Evolutionary conservation across 768 basidiomycete genomes (phyloP).

Genomic region (Rhizopogon roseolus): DNA sequence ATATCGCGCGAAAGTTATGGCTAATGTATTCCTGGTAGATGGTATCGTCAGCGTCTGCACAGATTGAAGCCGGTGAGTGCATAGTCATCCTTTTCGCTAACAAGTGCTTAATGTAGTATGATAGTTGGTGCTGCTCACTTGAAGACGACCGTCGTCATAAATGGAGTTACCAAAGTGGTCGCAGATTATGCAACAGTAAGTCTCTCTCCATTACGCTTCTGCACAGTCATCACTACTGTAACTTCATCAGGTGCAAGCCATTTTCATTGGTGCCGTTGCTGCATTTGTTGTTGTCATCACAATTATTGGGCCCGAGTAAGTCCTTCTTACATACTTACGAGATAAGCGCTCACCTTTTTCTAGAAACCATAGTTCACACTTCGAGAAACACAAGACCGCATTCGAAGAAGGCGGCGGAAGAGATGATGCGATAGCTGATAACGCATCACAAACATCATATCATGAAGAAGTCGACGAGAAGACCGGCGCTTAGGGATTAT

Average conservation of each 20-base stretch:
- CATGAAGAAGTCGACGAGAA: background rate
- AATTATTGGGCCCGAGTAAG: slow-evolving; percentile 75
- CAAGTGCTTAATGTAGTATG: background rate
- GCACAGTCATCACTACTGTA: slow-evolving; percentile 32
- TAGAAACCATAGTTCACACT: slow-evolving; percentile 73
- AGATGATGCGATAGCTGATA: slow-evolving; percentile 36
- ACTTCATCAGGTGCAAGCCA: slow-evolving; percentile 3
- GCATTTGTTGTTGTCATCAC: slow-evolving; percentile 74
- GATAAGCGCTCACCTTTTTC: background rate
- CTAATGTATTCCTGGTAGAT: slow-evolving; percentile 29
- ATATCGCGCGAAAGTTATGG: background rate
- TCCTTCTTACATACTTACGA: slow-evolving; percentile 7
- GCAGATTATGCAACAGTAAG: slow-evolving; percentile 58
- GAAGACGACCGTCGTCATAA: slow-evolving; percentile 37
- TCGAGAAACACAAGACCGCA: slow-evolving; percentile 77
- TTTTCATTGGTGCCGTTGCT: slow-evolving; percentile 34
- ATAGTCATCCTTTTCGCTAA: background rate
- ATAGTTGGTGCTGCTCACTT: slow-evolving; percentile 61
- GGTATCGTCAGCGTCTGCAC: slow-evolving; percentile 70
- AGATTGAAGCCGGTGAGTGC: slow-evolving; percentile 68
- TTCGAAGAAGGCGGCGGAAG: slow-evolving; percentile 70
- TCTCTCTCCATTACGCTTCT: background rate
- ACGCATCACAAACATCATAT: slow-evolving; percentile 5
- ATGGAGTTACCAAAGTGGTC: slow-evolving; percentile 38
- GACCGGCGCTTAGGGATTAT: background rate